Conservation (phyloP, 2,329 filamentous ascomycete genomes). For the Stachybotrys chartarum region DNA sequence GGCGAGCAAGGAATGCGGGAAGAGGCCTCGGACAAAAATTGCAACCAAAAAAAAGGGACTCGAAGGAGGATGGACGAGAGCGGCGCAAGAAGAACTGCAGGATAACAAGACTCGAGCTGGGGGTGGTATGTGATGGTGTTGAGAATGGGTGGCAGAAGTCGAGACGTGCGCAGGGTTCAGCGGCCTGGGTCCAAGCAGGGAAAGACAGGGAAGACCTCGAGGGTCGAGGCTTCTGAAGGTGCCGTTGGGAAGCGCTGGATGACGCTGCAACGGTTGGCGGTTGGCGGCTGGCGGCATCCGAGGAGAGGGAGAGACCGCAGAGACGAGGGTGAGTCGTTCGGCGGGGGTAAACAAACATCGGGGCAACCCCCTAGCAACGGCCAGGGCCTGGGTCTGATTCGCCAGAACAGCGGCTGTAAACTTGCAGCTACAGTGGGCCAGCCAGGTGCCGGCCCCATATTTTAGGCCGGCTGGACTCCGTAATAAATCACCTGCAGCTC, state of each 20-base stretch:
- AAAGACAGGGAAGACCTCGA: background rate
- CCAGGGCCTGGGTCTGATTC: slow-evolving; percentile 11
- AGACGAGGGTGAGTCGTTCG: background rate
- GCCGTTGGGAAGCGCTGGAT: background rate
- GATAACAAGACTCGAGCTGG: background rate
- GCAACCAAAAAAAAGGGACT: background rate
- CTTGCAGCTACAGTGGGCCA: background rate
- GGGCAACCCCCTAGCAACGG: slow-evolving; percentile 25
- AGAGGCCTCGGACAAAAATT: background rate
- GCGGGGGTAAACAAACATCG: slow-evolving; percentile 24
- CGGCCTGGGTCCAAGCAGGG: background rate
- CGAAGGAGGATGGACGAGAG: background rate
- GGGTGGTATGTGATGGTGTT: background rate
- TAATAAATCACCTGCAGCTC: too few species aligned
- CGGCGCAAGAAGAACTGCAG: background rate
- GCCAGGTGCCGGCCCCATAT: background rate
- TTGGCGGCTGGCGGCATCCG: too few species aligned
- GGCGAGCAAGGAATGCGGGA: slow-evolving; percentile 8
- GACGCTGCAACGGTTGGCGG: background rate
- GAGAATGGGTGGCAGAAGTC: background rate
- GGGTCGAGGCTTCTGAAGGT: background rate
- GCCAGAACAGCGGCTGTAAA: slow-evolving; percentile 2
- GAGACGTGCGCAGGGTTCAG: background rate
- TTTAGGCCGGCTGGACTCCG: background rate
- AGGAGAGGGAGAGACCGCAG: background rate